Conservation (phyloP, 306 rosid genomes). For the Leucaena leucocephala region DNA sequence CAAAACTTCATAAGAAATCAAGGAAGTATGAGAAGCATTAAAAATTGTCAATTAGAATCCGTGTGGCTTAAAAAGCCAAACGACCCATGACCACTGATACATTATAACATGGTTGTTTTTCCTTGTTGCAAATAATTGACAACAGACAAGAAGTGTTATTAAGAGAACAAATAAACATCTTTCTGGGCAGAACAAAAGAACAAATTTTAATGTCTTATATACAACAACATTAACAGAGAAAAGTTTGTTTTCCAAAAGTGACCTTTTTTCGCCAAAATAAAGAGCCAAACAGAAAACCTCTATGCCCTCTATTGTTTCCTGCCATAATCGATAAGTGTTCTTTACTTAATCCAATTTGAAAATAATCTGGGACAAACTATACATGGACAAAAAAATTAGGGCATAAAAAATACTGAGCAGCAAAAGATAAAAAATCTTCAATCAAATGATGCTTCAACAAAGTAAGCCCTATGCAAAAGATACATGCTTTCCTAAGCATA, state of each 20-base stretch:
- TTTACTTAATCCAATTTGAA: constrained; percentile 24
- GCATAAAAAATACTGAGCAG: background rate
- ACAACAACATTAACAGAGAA: background rate
- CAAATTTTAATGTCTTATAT: background rate
- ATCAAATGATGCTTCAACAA: background rate
- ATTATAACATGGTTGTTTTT: constrained; percentile 9
- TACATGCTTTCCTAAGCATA: constrained; percentile 9
- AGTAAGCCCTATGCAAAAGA: constrained; percentile 1
- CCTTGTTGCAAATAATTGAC: constrained; percentile 15
- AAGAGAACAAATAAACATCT: constrained; percentile 18
- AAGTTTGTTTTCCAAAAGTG: background rate
- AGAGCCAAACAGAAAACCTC: background rate
- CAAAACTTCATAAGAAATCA: background rate
- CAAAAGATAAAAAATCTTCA: background rate
- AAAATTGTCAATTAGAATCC: constrained; percentile 12
- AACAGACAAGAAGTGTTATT: constrained; percentile 9
- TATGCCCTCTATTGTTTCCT: background rate
- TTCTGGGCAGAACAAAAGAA: background rate
- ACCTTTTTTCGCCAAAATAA: constrained; percentile 1
- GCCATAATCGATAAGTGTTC: background rate
- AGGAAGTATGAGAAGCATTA: background rate
- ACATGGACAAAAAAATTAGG: constrained; percentile 8
- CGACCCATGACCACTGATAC: constrained; percentile 6
- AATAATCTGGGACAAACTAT: constrained; percentile 22
- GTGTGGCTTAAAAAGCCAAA: constrained; percentile 21